Base-by-base conservation (phyloP, 1,139 yeast genomes). In the Blastobotrys serpentis region DNA sequence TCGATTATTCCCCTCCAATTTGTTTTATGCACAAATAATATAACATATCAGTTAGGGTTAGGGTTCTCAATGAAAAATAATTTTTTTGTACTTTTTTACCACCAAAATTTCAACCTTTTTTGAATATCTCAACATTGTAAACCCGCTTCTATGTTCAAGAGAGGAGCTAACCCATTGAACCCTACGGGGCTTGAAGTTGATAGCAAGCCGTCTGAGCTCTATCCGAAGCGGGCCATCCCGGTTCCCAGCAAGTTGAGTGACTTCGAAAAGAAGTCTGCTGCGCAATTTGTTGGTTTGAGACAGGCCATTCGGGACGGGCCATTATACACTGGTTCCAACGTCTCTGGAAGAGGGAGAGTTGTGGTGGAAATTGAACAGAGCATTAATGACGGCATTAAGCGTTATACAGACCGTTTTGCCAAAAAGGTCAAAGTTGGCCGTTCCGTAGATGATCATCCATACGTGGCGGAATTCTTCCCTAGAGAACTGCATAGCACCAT, bases 371-470 rank as follows among this genome's bases (percentile, higher is more conserved):
- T 62, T 19, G 68, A 65, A 30, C 56, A 56, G 23, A 43, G 49
- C 52, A 14, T 55, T 5, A 58, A 56, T 17, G 72, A 69, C 46
- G 66, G 67, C 16, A 61, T 69, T 38, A 58, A 64, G 51, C 57
- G 73, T 30, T 69, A 68, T 51, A 64, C 70, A 4, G 73, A 69
- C 52, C 49, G 61, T 42, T 69, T 68, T 52, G 74, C 84, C 56
- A 84, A 84, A 62, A 82, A 80, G 54, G 78, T 86, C 50, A 83
- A 79, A 60, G 77, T 83, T n/a, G 92, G 92, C 1, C 76, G 84
- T 49, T 82, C 94, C 2, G 78, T 86, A 14, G 85, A 84, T 56
- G 95, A 86, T 51, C 94, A 87, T 68, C 96, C 96, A 1, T 88
- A 84, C 63, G 63, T 58, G 29, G 52, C 62, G 26, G 57, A 57